phyloP scores from a whole-genome alignment of 768 basidiomycete genomes.

The Macrolepiota dolichaula region DNA sequence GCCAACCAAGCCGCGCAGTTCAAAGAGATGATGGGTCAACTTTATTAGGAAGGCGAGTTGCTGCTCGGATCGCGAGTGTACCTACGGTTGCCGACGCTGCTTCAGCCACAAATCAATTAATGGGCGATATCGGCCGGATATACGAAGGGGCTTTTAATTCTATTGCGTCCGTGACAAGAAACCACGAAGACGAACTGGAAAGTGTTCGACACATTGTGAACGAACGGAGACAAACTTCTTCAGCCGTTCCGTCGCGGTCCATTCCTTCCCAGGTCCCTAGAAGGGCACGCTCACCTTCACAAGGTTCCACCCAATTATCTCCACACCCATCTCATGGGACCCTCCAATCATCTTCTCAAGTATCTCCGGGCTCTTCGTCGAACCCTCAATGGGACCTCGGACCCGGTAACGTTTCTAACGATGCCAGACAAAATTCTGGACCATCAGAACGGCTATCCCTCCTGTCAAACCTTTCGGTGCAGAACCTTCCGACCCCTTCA shows the following conservation, averaged over 20 bases:
- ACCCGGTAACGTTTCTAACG: neutral
- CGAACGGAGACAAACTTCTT: neutral
- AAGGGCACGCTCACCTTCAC: constrained; percentile 8
- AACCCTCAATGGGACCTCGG: constrained; percentile 4
- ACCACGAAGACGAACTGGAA: constrained; percentile 8
- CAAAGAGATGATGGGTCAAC: constrained; percentile 33
- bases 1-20: constrained; percentile 19
- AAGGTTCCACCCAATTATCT: neutral
- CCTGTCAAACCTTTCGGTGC: constrained; percentile 38
- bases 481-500: constrained; percentile 33
- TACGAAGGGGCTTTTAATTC: constrained; percentile 8
- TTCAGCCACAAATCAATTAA: constrained; percentile 11
- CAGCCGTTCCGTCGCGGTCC: neutral
- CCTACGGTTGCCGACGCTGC: constrained; percentile 15
- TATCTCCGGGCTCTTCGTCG: neutral
- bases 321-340: constrained; percentile 5
- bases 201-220: neutral
- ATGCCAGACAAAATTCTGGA: constrained; percentile 11
- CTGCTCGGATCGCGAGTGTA: constrained; percentile 31
- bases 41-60: constrained; percentile 35
- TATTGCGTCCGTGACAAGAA: constrained; percentile 10
- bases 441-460: constrained; percentile 33
- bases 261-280: neutral
- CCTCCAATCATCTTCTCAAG: constrained; percentile 2
- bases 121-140: constrained; percentile 1